A percentile compares a stretch with the other conserved stretches of the same genome.
phyloP scores from a whole-genome alignment of 345 rosid species.

The Pugionium cornutum region DNA sequence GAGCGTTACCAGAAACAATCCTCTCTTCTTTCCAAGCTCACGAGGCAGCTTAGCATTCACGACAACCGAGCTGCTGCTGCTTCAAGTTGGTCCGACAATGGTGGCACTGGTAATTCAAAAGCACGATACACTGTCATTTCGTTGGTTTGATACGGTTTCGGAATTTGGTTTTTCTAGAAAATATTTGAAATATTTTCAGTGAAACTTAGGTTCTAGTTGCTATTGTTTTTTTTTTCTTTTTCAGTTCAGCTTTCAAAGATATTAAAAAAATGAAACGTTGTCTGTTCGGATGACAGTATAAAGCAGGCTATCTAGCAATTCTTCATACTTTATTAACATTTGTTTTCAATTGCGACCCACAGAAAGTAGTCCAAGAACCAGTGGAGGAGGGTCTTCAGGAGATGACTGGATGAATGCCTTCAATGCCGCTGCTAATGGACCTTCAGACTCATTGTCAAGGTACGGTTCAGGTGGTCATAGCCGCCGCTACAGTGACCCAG shows the following conservation, averaged over 20 bases:
- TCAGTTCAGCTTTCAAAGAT: no score
- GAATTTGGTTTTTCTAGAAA: neutral
- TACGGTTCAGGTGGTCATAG: conserved; percentile 61
- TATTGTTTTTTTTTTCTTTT: no score
- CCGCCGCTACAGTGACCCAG: conserved; percentile 67
- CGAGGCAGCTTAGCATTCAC: conserved; percentile 80
- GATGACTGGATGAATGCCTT: conserved; percentile 99
- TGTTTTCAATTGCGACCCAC: conserved; percentile 19
- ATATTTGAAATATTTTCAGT: neutral
- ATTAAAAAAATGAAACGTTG: no score
- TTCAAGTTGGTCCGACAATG: conserved; percentile 64
- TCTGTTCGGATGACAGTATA: neutral
- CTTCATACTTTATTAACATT: neutral
- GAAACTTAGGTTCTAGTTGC: no score
- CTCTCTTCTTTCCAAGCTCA: conserved; percentile 74
- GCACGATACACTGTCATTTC: no score
- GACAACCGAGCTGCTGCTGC: conserved; percentile 93
- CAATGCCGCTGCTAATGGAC: conserved; percentile 80
- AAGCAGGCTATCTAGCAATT: neutral
- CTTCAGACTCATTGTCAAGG: conserved; percentile 44
- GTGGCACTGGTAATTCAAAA: conserved; percentile 48
- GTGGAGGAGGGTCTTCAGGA: conserved; percentile 53
- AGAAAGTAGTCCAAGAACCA: conserved; percentile 85
- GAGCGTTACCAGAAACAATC: conserved; percentile 88
- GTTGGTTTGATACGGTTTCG: neutral